Evolutionary conservation across 345 rosid genomes (phyloP), one percentile per base, ranked within the genome.

Genomic region (Pistacia integerrima): DNA sequence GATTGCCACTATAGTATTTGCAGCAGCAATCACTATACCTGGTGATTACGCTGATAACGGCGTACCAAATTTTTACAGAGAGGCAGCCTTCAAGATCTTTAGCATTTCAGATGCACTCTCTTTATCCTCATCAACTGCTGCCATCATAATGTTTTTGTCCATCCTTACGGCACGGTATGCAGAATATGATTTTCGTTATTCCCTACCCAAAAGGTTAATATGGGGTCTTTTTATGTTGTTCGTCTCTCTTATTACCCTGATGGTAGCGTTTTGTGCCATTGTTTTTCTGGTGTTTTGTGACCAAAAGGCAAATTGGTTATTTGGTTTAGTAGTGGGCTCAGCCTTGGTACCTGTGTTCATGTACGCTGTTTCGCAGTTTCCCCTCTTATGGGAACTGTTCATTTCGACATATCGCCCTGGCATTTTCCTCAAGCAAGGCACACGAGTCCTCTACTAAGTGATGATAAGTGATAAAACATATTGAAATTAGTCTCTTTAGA

Each of bases 171-270:
- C 71, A 13, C 49, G 59, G 3, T 57, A 75, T 16, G 41, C 56
- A 17, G 48, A 66, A 30, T 56, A 66, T 13, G 66, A 56, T 75
- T 75, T 75, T 1, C 65, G 57, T 4, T 4, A 14, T 0, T 72
- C 77, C 1, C 33, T 83, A 36, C 89, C 87, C 0, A 72, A 59
- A 46, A 81, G 74, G 51, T 74, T 84, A 73, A 80, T 82, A 41
- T 70, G 80, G 0, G 87, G 87, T n/a, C 80, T 84, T 10, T 73
- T 78, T 9, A 74, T 70, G 14, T 7, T 84, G 18, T 82, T 85
- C 30, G 58, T 85, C 0, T 77, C 87, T 2, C 79, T 85, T 0
- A 76, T 78, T 11, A 65, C 87, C 17, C 79, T 82, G 87, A 65
- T 85, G 63, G 22, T 85, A 0, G 87, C 85, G 1, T 85, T 82